Evolutionary conservation across 441 rosid genomes (phyloP).

Genomic region (Croton laevigatus): DNA sequence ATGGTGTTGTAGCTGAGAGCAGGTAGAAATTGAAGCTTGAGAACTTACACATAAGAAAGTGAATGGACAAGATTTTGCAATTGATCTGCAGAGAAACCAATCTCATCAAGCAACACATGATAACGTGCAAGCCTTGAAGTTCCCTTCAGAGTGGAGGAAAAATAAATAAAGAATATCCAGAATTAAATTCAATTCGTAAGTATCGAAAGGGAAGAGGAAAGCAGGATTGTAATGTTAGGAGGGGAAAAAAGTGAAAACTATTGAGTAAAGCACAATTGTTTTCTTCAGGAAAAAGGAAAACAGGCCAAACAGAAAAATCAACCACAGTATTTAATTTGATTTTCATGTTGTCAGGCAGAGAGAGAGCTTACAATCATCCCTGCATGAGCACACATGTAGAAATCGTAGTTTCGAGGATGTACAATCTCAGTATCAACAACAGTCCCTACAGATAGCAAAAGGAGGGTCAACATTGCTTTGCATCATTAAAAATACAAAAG

Average conservation of each 20-base stretch:
- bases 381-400: constrained; percentile 91
- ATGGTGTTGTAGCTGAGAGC: no score
- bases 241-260: neutral
- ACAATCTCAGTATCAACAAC: constrained; percentile 82
- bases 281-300: neutral
- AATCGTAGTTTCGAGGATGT: constrained; percentile 85
- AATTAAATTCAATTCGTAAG: neutral
- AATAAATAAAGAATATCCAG: neutral
- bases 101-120: constrained; percentile 84
- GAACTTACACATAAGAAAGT: constrained; percentile 79
- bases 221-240: neutral
- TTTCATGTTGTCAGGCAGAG: neutral
- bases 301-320: neutral
- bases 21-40: constrained; percentile 2
- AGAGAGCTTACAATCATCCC: constrained; percentile 62
- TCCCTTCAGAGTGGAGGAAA: constrained; percentile 40
- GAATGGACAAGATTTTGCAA: constrained; percentile 71
- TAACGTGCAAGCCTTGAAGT: constrained; percentile 93
- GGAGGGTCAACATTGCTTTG: constrained; percentile 14
- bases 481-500: constrained; percentile 2
- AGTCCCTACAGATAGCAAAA: constrained; percentile 49
- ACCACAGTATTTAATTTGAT: neutral
- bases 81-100: constrained; percentile 74
- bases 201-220: neutral
- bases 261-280: no score